phyloP scores from a whole-genome alignment of 331 rosid genomes.

The Saraca asoca region DNA sequence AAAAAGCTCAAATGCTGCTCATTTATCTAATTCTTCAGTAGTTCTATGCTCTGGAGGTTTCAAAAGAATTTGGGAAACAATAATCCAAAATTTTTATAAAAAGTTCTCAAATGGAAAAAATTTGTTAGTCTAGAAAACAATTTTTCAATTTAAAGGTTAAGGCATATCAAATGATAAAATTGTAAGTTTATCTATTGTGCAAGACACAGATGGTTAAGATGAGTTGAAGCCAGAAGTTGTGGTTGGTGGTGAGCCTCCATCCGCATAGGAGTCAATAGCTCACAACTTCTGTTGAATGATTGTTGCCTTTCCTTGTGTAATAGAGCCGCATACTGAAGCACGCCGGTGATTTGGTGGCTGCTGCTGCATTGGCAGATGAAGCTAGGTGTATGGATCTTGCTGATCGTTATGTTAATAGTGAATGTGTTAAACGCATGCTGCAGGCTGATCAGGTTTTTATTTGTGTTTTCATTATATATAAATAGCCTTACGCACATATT shows the following conservation, averaged over 20 bases:
- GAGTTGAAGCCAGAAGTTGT: conserved; percentile 21
- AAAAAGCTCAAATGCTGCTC: too few species aligned
- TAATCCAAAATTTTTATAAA: too few species aligned
- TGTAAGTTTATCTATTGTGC: too few species aligned
- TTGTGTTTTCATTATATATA: neutral
- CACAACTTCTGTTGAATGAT: conserved; percentile 15
- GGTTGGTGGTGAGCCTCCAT: conserved; percentile 18
- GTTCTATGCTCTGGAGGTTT: too few species aligned
- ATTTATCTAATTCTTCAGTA: too few species aligned
- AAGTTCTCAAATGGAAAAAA: too few species aligned
- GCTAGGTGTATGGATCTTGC: conserved; percentile 99
- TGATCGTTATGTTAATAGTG: conserved; percentile 94
- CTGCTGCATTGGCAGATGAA: conserved; percentile 97
- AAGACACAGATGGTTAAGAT: too few species aligned
- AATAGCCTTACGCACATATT: neutral
- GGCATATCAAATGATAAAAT: too few species aligned
- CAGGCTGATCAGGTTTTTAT: conserved; percentile 92
- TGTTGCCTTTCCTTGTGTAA: conserved; percentile 34
- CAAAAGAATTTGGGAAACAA: too few species aligned
- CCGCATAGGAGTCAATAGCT: conserved; percentile 11
- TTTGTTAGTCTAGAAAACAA: too few species aligned
- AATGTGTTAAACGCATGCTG: conserved; percentile 97
- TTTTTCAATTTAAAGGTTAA: too few species aligned
- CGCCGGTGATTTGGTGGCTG: conserved; percentile 94
- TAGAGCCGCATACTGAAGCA: conserved; percentile 98